A percentile compares a stretch with the other conserved stretches of the same genome.
Conservation (phyloP, 257 asterid species). For the Verbascum thapsus region DNA sequence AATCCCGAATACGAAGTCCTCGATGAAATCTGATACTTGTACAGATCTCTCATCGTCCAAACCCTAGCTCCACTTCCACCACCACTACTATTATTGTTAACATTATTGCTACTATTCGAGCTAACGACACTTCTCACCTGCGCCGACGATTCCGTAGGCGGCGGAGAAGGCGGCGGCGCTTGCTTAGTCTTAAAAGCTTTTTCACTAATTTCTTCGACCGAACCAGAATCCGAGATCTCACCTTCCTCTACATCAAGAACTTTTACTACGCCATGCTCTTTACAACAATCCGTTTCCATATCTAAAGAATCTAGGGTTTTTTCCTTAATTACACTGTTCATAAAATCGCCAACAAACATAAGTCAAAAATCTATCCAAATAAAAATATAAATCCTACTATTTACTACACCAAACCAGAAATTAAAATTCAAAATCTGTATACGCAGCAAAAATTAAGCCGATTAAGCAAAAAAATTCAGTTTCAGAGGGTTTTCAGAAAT, state of each 20-base stretch:
- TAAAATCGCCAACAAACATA: conserved; percentile 42
- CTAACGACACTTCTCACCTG: conserved; percentile 28
- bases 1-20: conserved; percentile 62
- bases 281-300: conserved; percentile 71
- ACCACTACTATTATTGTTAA: conserved; percentile 36
- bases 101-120: too few relatives aligned
- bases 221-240: conserved; percentile 91
- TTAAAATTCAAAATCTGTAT: conserved; percentile 9
- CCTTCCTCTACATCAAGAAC: conserved; percentile 86
- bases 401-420: conserved; percentile 27
- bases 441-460: conserved; percentile 5
- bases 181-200: conserved; percentile 58
- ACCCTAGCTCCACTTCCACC: conserved; percentile 56
- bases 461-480: not conserved
- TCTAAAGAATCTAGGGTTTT: conserved; percentile 37
- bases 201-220: conserved; percentile 77
- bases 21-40: conserved; percentile 61
- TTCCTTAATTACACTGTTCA: conserved; percentile 32
- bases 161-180: conserved; percentile 25
- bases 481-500: too few relatives aligned
- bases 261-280: too few relatives aligned
- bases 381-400: too few relatives aligned
- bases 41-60: conserved; percentile 83
- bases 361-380: conserved; percentile 21
- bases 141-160: too few relatives aligned